Evolutionary conservation across 305 asterid genomes (phyloP), one percentile per base, ranked within the genome.

Genomic region (Fraxinus nigra): DNA sequence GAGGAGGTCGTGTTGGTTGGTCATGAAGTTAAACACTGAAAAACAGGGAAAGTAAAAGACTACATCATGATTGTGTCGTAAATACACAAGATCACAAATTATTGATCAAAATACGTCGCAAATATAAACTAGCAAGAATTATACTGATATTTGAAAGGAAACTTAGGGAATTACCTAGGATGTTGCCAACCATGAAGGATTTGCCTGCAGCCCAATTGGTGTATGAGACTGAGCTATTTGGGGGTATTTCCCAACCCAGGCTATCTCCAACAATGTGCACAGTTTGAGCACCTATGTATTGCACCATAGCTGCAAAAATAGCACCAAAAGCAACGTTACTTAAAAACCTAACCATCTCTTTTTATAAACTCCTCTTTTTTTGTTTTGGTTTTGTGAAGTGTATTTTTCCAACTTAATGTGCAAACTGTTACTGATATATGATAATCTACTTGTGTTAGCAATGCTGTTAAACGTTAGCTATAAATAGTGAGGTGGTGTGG

Each of bases 111-210:
- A 37, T 37, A 37, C 9, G 11, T 37, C 2, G 43, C 43, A 37
- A 9, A 38, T 9, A 38, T 38, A 38, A 38, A 38, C 14, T 48
- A 14, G 20, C 59, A 10, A 48, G 59, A 11, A 48, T 14, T 14
- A 48, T 48, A 14, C 14, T 48, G 59, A 14, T 40, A 10, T 40
- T 40, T 40, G 48, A 16, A 26, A 18, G 1, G 0, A 11, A 11
- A 61, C 8, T 61, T 10, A 7, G 8, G 61, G 70, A 48, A 28
- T 3, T 84, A 90, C 91, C 88, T 73, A 91, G 78, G 37, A 48
- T 83, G 77, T 91, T 93, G 0, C 91, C 93, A 13, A 88, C 78
- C 22, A 24, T 20, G 88, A 91, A 91, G 0, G 82, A 87, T 85
- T 80, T 84, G 5, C 82, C 75, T 0, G 91, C 67, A 76, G 82